Base-by-base conservation (phyloP, 2,329 filamentous ascomycete genomes). In the Beauveria medogensis region DNA sequence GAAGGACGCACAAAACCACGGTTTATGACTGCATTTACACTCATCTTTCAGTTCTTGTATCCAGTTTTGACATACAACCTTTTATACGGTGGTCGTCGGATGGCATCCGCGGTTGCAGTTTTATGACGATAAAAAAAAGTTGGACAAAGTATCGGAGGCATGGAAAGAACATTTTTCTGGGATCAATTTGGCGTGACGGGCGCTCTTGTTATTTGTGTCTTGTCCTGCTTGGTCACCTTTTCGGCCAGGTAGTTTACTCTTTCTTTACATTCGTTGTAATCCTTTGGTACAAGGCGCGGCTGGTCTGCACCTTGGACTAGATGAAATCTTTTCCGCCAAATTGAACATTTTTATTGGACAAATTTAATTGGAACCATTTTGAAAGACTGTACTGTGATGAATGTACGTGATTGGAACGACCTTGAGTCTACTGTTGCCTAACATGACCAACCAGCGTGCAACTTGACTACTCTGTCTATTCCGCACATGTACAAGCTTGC, bases 31-130 rank as follows among this genome's bases (percentile, higher is more conserved):
- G 61, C 61, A 63, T 63, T 46, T 56, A 68, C 66, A 57, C 67
- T 71, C 70, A 71, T 68, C 65, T 68, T 73, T 73, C 69, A 66
- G 70, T 76, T 75, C 72, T 73, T 79, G 76, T 79, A 78, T 72
- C 72, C 75, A 71, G 73, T 72, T 71, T 60, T 68, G 69, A 67
- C 68, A 48, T 67, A 71, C 66, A 69, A 69, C 68, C 66, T 67
- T 68, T 68, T 67, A 66, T 68, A 55, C 44, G 63, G 63, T 64
- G 67, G 63, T 67, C 66, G 66, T 68, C 65, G 50, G 58, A 55
- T 28, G 41, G 20, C n/a, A 47, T 60, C 50, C 34, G 41, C 16
- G 51, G 30, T 51, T 40, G 18, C 58, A 14, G 62, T 66, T 66
- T 66, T 64, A 69, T 70, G 66, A 74, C 67, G 67, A 75, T 70